Percentiles rank a stretch among this genome's conserved stretches.
phyloP scores from a whole-genome alignment of 345 rosid species.

The Clausena lansium region DNA sequence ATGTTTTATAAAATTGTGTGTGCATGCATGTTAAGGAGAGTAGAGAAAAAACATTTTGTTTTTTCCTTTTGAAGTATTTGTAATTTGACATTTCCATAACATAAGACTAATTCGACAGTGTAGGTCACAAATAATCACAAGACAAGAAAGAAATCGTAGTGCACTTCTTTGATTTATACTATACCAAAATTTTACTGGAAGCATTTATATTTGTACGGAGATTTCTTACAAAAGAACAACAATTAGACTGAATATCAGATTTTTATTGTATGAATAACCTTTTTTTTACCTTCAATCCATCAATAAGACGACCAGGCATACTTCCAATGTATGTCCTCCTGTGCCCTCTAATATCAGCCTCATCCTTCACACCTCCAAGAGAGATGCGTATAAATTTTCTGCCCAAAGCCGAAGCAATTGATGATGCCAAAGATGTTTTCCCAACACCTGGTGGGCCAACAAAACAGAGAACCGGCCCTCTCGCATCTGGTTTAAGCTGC shows the following conservation, averaged over 20 bases:
- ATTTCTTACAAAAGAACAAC: neutral
- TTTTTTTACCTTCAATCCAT: constrained; percentile 77
- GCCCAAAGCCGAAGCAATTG: constrained; percentile 92
- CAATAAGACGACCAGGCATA: constrained; percentile 99
- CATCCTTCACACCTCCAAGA: constrained; percentile 98
- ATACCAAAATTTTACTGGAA: neutral
- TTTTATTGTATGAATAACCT: neutral
- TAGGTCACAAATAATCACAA: neutral
- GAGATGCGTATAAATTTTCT: constrained; percentile 93
- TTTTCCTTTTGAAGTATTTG: neutral
- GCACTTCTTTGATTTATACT: neutral
- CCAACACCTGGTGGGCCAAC: constrained; percentile 99
- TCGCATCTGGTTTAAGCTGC: constrained; percentile 99
- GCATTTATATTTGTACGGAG: neutral
- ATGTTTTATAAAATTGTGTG: neutral
- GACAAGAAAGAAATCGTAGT: neutral
- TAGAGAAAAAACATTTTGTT: neutral
- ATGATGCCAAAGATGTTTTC: constrained; percentile 95
- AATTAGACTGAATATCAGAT: neutral
- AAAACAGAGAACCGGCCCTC: constrained; percentile 95
- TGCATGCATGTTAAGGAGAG: neutral
- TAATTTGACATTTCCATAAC: neutral
- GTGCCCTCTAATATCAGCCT: constrained; percentile 99
- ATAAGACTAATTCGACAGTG: neutral
- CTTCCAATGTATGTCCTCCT: constrained; percentile 98